phyloP scores from a whole-genome alignment of 2,329 filamentous ascomycete species.

The Parastagonospora avenae region DNA sequence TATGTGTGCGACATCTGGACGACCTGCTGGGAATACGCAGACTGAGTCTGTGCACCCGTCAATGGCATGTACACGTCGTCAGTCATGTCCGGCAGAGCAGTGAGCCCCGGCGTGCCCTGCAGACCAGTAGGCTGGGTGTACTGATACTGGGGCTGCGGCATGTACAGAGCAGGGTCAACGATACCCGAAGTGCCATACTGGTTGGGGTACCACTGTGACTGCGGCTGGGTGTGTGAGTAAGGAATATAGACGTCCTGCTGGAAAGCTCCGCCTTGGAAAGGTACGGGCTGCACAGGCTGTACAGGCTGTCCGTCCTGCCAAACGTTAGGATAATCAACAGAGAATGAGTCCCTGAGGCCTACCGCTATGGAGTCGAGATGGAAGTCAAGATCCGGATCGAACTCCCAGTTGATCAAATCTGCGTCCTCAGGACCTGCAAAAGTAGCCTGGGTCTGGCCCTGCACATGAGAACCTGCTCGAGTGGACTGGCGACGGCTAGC shows the following conservation, averaged over 20 bases:
- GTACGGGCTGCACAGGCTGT: not conserved
- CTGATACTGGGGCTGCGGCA: not conserved
- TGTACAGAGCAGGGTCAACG: not conserved
- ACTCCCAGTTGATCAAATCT: conserved; percentile 1
- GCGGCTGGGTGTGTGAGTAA: no score
- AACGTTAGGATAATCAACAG: not conserved
- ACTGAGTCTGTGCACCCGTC: not conserved
- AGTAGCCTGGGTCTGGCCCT: conserved; percentile 5
- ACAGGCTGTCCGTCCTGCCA: not conserved
- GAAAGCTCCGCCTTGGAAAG: no score
- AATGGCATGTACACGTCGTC: not conserved
- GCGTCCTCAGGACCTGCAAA: conserved; percentile 1
- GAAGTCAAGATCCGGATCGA: not conserved
- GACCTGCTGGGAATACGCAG: not conserved
- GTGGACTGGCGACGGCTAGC: conserved; percentile 1
- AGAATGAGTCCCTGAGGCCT: not conserved
- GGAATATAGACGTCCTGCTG: no score
- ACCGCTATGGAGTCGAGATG: not conserved
- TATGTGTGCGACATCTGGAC: not conserved
- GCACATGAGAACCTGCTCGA: conserved; percentile 7
- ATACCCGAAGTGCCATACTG: not conserved
- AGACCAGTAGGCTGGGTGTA: not conserved
- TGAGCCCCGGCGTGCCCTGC: conserved; percentile 1
- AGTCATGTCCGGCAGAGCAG: not conserved
- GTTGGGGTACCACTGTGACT: no score